These are phyloP conservation scores for Cyclostephanos invisitatus DNA, from an alignment of 108 stramenopile species.

Conservation along the genomic window DNA sequence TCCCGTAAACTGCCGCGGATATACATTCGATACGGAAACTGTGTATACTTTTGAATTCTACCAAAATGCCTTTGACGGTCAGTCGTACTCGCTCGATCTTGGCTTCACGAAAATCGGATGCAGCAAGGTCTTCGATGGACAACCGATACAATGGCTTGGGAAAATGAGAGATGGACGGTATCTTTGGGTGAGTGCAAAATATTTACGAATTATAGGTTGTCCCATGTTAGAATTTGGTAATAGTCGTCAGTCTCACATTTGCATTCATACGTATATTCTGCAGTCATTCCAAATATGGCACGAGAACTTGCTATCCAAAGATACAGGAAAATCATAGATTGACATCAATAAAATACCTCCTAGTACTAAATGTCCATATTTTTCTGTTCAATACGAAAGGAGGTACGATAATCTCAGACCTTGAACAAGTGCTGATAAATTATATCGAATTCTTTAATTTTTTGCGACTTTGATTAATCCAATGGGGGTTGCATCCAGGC, in stretches of 20 bases:
- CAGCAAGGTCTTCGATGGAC: constrained; percentile 40
- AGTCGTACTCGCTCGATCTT: constrained; percentile 45
- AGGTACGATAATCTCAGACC: too few species aligned
- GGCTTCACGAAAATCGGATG: constrained; percentile 49
- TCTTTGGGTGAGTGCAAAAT: constrained; percentile 36
- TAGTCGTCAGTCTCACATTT: neutral
- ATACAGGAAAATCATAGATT: neutral
- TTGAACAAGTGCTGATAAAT: too few species aligned
- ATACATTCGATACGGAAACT: constrained; percentile 50
- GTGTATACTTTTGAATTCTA: constrained; percentile 63
- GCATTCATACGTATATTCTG: neutral
- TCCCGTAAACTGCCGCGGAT: constrained; percentile 24
- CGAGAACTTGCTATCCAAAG: constrained; percentile 39
- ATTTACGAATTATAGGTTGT: neutral
- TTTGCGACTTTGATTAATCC: too few species aligned
- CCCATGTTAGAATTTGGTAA: neutral
- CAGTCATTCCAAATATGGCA: constrained; percentile 54
- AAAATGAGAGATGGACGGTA: constrained; percentile 49
- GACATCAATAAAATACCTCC: neutral
- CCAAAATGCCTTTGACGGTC: constrained; percentile 49
- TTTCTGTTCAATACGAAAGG: too few species aligned
- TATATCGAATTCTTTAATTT: too few species aligned
- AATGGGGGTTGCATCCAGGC: constrained; percentile 84
- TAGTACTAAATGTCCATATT: too few species aligned
- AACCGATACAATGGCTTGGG: constrained; percentile 56